Evolutionary conservation across 805 yeast genomes (phyloP).

Genomic region (Ogataea pini): DNA sequence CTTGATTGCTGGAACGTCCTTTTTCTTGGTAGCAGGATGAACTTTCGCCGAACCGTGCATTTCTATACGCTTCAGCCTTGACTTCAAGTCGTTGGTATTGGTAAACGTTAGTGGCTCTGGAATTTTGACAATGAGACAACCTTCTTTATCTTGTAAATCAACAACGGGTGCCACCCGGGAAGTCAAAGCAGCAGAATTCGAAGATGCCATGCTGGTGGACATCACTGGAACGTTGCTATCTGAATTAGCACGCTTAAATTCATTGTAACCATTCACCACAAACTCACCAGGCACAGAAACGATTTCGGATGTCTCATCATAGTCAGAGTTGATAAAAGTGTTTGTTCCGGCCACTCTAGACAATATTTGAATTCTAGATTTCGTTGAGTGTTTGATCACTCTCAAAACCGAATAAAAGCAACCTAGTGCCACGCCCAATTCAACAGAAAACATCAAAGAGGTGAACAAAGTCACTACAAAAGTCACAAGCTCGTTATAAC

Average conservation of each 20-base stretch:
- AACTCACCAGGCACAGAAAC: constrained; percentile 16
- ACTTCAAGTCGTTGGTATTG: constrained; percentile 73
- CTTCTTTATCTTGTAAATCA: constrained; percentile 54
- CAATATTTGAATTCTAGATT: constrained; percentile 80
- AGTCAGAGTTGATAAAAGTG: constrained; percentile 72
- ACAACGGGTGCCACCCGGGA: constrained; percentile 5
- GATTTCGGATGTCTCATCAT: constrained; percentile 27
- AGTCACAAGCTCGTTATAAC: constrained; percentile 74
- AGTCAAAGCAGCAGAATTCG: neutral
- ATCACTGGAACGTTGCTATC: neutral
- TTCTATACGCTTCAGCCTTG: constrained; percentile 68
- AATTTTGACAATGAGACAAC: constrained; percentile 74
- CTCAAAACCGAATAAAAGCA: constrained; percentile 75
- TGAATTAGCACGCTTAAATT: constrained; percentile 14
- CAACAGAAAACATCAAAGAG: constrained; percentile 75
- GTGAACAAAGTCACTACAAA: constrained; percentile 62
- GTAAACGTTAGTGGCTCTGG: constrained; percentile 91
- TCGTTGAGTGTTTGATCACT: constrained; percentile 76
- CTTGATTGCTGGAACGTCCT: constrained; percentile 43
- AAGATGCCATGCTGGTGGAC: constrained; percentile 10
- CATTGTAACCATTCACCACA: constrained; percentile 30
- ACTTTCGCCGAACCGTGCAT: constrained; percentile 69
- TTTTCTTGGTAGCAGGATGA: constrained; percentile 60
- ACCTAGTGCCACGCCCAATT: constrained; percentile 89
- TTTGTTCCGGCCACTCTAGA: constrained; percentile 65